A percentile compares a stretch with the other conserved stretches of the same genome.
These are phyloP conservation scores for Endocalyx cinctus DNA, from an alignment of 2,329 filamentous ascomycete species.

Conservation along the genomic window DNA sequence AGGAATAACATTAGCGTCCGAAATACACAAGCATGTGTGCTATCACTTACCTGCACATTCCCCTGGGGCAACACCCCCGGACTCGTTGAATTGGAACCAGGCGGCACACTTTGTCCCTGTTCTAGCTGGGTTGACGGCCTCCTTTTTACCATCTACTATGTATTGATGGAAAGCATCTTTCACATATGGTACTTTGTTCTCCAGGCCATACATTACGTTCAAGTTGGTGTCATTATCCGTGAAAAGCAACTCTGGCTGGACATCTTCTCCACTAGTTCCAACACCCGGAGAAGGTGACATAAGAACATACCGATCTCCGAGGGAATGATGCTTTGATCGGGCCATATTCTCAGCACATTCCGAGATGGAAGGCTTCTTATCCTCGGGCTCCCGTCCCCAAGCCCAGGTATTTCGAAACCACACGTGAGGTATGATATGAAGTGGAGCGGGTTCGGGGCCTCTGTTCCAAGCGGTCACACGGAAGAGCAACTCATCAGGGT, in stretches of 20 bases:
- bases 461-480: slow-evolving; percentile 95
- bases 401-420: slow-evolving; percentile 98
- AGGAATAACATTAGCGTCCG: no score
- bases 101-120: slow-evolving; percentile 85
- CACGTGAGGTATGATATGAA: slow-evolving; percentile 91
- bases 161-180: slow-evolving; percentile 93
- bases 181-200: slow-evolving; percentile 80
- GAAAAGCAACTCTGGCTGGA: slow-evolving; percentile 80
- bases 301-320: slow-evolving; percentile 79
- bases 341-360: slow-evolving; percentile 62
- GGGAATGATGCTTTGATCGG: slow-evolving; percentile 71
- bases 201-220: slow-evolving; percentile 66
- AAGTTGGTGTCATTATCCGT: slow-evolving; percentile 96
- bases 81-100: slow-evolving; percentile 90
- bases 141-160: slow-evolving; percentile 77
- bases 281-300: slow-evolving; percentile 87
- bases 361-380: slow-evolving; percentile 76
- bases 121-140: slow-evolving; percentile 73
- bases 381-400: slow-evolving; percentile 75
- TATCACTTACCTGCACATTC: slow-evolving; percentile 84
- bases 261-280: slow-evolving; percentile 72
- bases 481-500: slow-evolving; percentile 87
- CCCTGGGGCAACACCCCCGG: slow-evolving; percentile 78
- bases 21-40: no score
- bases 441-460: slow-evolving; percentile 80